phyloP scores from a whole-genome alignment of 129 eudicot species.

The Arctium lappa region DNA sequence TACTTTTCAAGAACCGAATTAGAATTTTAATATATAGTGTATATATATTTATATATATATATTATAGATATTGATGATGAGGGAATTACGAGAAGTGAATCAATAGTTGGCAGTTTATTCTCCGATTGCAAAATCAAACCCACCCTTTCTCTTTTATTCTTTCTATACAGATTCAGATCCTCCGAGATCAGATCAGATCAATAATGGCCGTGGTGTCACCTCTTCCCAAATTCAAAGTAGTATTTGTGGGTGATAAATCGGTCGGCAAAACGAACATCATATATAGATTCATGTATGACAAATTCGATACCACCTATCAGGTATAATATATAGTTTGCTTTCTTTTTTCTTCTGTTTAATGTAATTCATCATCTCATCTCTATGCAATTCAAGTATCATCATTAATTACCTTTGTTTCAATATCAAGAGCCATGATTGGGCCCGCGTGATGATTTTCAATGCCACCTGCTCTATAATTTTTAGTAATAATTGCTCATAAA shows the following conservation, averaged over 20 bases:
- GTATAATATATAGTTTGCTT: not conserved
- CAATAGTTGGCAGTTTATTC: too few species aligned
- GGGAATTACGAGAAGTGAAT: too few species aligned
- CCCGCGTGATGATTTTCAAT: not conserved
- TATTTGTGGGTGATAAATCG: conserved; percentile 84
- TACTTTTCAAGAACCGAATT: too few species aligned
- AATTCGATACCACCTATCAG: conserved; percentile 47
- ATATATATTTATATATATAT: too few species aligned
- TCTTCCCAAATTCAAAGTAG: conserved; percentile 76
- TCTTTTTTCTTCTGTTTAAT: not conserved
- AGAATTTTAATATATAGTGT: too few species aligned
- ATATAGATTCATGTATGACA: conserved; percentile 81
- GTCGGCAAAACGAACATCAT: conserved; percentile 90
- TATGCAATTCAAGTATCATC: conserved; percentile 7
- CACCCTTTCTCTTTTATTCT: conserved; percentile 18
- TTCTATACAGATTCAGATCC: conserved; percentile 12
- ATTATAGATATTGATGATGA: too few species aligned
- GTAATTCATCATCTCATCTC: not conserved
- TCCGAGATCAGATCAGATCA: conserved; percentile 19
- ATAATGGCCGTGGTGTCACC: conserved; percentile 34
- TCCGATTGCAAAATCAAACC: conserved; percentile 24
- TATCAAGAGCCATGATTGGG: not conserved
- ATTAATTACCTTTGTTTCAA: not conserved
- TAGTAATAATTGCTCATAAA: too few species aligned
- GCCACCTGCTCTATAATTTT: too few species aligned